A percentile compares a stretch with the other conserved stretches of the same genome.
Evolutionary conservation across 1,139 yeast genomes (phyloP).

Genomic region (Geotrichum siamense): DNA sequence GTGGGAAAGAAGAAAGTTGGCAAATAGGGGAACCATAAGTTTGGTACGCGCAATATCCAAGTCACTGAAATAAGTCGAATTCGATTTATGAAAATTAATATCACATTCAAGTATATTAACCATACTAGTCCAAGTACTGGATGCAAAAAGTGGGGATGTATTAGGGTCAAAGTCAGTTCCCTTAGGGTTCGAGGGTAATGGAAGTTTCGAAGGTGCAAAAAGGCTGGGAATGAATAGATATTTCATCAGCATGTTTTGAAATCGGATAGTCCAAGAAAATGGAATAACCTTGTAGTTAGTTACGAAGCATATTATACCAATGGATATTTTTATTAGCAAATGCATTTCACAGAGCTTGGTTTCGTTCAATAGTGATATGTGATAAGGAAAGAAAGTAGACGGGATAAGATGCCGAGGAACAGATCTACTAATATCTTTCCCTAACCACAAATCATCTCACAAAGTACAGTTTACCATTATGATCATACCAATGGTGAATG

Average conservation of each 20-base stretch:
- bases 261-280: constrained; percentile 56
- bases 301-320: too few relatives aligned
- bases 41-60: constrained; percentile 73
- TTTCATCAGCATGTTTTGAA: constrained; percentile 44
- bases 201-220: neutral
- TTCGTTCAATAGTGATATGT: too few relatives aligned
- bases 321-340: too few relatives aligned
- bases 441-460: too few relatives aligned
- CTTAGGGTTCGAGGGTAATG: neutral
- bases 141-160: neutral
- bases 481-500: too few relatives aligned
- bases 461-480: too few relatives aligned
- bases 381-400: too few relatives aligned
- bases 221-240: constrained; percentile 36
- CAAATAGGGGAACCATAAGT: constrained; percentile 48
- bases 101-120: constrained; percentile 51
- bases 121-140: neutral
- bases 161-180: neutral
- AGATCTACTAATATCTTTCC: too few relatives aligned
- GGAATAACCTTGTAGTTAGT: constrained; percentile 54
- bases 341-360: too few relatives aligned
- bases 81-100: constrained; percentile 78
- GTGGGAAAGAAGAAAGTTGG: constrained; percentile 28
- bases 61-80: constrained; percentile 79
- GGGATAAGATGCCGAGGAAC: too few relatives aligned